Evolutionary conservation across 805 yeast genomes (phyloP), one percentile per base, ranked within the genome.

Genomic region (Cyberlindnera veronae): DNA sequence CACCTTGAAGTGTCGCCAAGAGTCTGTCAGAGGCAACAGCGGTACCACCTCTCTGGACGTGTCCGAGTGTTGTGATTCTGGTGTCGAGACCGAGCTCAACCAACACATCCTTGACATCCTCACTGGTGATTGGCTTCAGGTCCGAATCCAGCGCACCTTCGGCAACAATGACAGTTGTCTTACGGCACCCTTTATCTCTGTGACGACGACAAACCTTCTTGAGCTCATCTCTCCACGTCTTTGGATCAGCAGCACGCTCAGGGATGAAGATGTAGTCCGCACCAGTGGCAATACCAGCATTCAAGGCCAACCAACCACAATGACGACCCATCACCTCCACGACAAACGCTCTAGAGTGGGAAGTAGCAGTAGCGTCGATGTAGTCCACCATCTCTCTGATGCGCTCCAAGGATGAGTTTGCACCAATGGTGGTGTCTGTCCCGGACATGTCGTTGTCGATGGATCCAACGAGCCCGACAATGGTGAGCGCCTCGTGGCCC

Each of bases 241-340:
- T 71, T 15, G 81, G 70, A 39, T 71, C 67, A 7, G 95, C 86
- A 5, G 99, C 97, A 64, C 82, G 79, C 68, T 93, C 99, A 24
- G 99, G 99, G 50, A 93, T 84, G 55, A 93, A 83, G 44, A 89
- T 84, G 62, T 79, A 89, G 67, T 93, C 99, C 3, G 99, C 98
- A 55, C 93, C 85, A 22, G 97, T 87, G 32, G 98, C 89, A 46
- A 91, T 82, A 58, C 98, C 99, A 4, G 99, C 95, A 93, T 89
- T 90, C 53, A 93, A 70, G 2, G 95, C 98, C 54, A 93, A 76
- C 99, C 99, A 93, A 48, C 99, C 99, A 72, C 99, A 93, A 64
- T 93, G 97, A 60, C 99, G 79, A 48, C 99, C 99, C 99, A 93
- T 93, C 29, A 93, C 99, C 64, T 93, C 99, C 44, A 93, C 85